phyloP scores from a whole-genome alignment of 169 alveolate species.

The Pseudocohnilembus persalinus region DNA sequence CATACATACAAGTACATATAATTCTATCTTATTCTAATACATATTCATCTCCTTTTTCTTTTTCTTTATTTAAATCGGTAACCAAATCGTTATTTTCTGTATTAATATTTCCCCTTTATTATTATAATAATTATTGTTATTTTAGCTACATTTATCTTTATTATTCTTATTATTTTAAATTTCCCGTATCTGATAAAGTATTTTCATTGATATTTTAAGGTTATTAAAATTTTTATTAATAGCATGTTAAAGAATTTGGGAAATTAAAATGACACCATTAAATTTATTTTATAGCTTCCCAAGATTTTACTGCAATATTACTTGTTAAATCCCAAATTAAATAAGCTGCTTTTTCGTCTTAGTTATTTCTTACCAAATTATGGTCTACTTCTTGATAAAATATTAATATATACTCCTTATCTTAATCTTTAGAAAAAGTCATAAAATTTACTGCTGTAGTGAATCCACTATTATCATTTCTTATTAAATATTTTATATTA shows the following conservation, averaged over 20 bases:
- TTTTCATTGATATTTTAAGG: conserved; percentile 2
- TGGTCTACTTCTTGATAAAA: conserved; percentile 35
- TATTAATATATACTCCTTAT: conserved; percentile 31
- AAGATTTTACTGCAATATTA: conserved; percentile 37
- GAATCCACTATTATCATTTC: conserved; percentile 2
- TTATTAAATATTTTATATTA: not conserved
- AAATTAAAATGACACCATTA: conserved; percentile 36
- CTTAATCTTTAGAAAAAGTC: conserved; percentile 32
- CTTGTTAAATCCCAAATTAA: conserved; percentile 43
- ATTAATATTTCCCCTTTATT: conserved; percentile 65
- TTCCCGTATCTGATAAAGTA: conserved; percentile 60
- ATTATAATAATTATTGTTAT: no score
- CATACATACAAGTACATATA: not conserved
- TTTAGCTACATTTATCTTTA: no score
- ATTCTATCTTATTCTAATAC: not conserved
- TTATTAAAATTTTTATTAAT: conserved; percentile 33
- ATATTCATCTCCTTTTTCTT: conserved; percentile 23
- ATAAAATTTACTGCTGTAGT: conserved; percentile 44
- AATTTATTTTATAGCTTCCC: conserved; percentile 41
- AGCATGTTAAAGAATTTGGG: conserved; percentile 38
- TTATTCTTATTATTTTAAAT: no score
- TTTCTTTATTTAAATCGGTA: conserved; percentile 63
- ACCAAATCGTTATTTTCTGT: conserved; percentile 65
- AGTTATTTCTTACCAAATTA: conserved; percentile 32
- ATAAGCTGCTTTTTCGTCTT: conserved; percentile 20